Base-by-base conservation (phyloP, 1,284 basidiomycete species). In the Melampsora americana region DNA sequence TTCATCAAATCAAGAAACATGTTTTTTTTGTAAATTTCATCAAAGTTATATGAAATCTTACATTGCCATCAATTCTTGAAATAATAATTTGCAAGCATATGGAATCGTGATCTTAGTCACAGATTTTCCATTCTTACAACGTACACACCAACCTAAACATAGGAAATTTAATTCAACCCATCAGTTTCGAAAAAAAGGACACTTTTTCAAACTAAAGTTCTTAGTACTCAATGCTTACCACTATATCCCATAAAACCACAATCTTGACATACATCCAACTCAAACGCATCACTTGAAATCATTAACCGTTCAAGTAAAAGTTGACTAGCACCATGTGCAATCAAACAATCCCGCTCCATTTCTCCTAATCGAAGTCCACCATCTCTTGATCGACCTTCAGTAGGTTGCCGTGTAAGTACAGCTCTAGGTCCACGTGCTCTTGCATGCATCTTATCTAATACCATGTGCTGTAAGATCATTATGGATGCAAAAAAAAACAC, bases 401-500 rank as follows among this genome's bases (percentile, higher is more conserved):
- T 99, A 0, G 96, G 96, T 84, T 99, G 96, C 42, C 96, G 90
- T 1, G 96, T 99, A 66, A 99, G 85, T 18, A 95, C 95, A 5
- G 96, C 96, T 80, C 95, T 90, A 53, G 96, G 96, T 28, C 96
- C 96, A 80, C 92, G 90, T 66, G 95, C 93, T 78, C 96, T 90
- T 79, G 96, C 96, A 81, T 99, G 96, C 96, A 99, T 99, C 87
- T 99, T 99, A 86, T 98, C 95, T 89, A 96, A 92, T 78, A 98
- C 95, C 93, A 95, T 96, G 85, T 95, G 93, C 86, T 93, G 90
- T 90, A 32, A 46, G 42, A 53, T 12, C 77, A 50, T 80, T 65
- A 77, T 62, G 71, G 75, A 79, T 28, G 76, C 61, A 78, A 53
- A 26, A 46, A 11, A 59, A 62, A 42, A 66, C 48, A 60, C 26